Percentiles rank a stretch among this genome's conserved stretches.
These are phyloP conservation scores for Hanseniaspora thailandica DNA, from an alignment of 805 yeast species.

Conservation along the genomic window DNA sequence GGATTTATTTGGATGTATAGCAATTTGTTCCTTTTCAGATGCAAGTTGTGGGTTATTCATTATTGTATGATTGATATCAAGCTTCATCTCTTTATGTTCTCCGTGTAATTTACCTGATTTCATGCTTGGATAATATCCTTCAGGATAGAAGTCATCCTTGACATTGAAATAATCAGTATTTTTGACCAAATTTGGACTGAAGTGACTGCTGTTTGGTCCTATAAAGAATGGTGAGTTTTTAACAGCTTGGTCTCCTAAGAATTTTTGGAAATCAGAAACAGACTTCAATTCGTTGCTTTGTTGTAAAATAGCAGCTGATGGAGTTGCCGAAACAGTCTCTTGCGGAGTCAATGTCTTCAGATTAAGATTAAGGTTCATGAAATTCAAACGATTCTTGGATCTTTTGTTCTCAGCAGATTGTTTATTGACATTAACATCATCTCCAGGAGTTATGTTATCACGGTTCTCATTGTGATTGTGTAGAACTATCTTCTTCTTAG, in stretches of 20 bases:
- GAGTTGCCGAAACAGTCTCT: not conserved
- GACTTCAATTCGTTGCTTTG: not conserved
- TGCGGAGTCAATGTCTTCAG: not conserved
- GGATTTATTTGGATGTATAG: no score
- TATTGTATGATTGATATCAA: not conserved
- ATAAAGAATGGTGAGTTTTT: conserved; percentile 11
- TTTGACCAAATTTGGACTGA: not conserved
- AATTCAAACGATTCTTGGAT: conserved; percentile 8
- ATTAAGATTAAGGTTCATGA: conserved; percentile 9
- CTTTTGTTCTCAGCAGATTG: not conserved
- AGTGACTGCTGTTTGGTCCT: not conserved
- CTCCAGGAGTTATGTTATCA: not conserved
- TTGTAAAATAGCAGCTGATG: not conserved
- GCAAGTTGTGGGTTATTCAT: not conserved
- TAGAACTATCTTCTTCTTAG: conserved; percentile 2
- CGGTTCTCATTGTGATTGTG: not conserved
- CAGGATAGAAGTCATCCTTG: conserved; percentile 14
- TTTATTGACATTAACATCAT: not conserved
- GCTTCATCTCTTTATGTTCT: not conserved
- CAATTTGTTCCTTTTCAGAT: not conserved
- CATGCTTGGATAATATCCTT: not conserved
- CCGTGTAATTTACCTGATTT: not conserved
- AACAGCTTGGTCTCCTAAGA: conserved; percentile 11
- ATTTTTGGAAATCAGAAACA: conserved; percentile 12
- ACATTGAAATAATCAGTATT: conserved; percentile 6